Conservation (phyloP, 441 rosid genomes). For the Mallotus repandus region DNA sequence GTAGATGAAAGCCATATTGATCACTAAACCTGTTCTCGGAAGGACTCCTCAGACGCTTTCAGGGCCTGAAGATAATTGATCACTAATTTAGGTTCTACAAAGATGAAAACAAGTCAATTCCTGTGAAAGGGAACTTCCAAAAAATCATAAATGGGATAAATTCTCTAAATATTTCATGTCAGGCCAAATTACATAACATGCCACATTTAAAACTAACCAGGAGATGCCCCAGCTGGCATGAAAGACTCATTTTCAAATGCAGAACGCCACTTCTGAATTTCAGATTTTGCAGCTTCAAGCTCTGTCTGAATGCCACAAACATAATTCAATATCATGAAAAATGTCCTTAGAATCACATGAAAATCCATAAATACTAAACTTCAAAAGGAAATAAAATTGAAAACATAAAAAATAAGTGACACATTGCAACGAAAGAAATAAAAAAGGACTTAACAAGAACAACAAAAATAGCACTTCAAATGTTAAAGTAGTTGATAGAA, state of each 20-base stretch:
- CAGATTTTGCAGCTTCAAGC: constrained; percentile 76
- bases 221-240: constrained; percentile 62
- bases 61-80: constrained; percentile 74
- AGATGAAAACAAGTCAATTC: constrained; percentile 23
- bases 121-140: neutral
- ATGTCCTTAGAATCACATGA: neutral
- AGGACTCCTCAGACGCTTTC: constrained; percentile 77
- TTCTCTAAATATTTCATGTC: neutral
- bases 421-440: neutral
- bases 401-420: neutral
- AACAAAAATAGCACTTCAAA: neutral
- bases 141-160: constrained; percentile 6
- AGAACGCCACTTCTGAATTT: constrained; percentile 83
- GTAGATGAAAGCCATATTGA: constrained; percentile 10
- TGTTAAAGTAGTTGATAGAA: neutral
- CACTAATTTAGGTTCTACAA: constrained; percentile 74
- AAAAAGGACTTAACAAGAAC: neutral
- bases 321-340: neutral
- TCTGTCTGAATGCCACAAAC: constrained; percentile 44
- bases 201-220: constrained; percentile 54
- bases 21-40: constrained; percentile 78
- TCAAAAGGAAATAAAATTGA: neutral
- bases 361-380: neutral
- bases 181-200: neutral
- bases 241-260: constrained; percentile 75